Percentiles rank a stretch among this genome's conserved stretches.
Evolutionary conservation across 768 basidiomycete species (phyloP).

Genomic region (Boletus reticulatus): DNA sequence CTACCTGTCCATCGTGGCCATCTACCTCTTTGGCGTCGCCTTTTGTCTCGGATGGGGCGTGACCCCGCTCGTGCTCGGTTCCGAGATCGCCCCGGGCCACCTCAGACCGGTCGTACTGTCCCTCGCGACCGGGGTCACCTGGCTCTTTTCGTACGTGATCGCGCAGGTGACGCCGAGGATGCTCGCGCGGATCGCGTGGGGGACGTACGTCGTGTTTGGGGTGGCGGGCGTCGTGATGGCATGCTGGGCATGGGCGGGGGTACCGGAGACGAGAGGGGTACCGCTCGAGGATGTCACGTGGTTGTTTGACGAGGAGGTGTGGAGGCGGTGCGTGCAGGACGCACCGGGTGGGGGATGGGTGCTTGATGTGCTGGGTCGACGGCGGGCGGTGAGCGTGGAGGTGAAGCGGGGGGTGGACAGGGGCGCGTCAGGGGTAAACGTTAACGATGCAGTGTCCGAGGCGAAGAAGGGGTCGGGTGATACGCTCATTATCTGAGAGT

Average conservation of each 20-base stretch:
- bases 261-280: constrained; percentile 41
- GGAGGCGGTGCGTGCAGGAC: constrained; percentile 30
- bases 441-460: no score
- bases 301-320: constrained; percentile 29
- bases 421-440: background rate
- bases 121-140: constrained; percentile 31
- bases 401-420: constrained; percentile 16
- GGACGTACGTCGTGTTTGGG: constrained; percentile 35
- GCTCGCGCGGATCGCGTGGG: constrained; percentile 26
- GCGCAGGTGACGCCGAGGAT: constrained; percentile 38
- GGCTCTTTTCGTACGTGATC: constrained; percentile 39
- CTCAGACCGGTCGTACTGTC: constrained; percentile 33
- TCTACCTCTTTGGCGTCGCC: constrained; percentile 36
- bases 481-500: constrained; percentile 3
- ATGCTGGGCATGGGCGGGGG: constrained; percentile 33
- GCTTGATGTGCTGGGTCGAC: constrained; percentile 23
- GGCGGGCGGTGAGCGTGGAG: constrained; percentile 24
- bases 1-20: constrained; percentile 35
- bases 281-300: constrained; percentile 38
- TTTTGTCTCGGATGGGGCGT: constrained; percentile 37
- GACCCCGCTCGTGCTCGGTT: constrained; percentile 33
- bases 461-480: background rate
- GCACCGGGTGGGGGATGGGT: constrained; percentile 33
- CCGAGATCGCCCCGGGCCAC: constrained; percentile 38
- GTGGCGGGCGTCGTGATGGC: constrained; percentile 29